Evolutionary conservation across 257 asterid species (phyloP), one percentile per base, ranked within the genome.

Genomic region (Echium plantagineum): DNA sequence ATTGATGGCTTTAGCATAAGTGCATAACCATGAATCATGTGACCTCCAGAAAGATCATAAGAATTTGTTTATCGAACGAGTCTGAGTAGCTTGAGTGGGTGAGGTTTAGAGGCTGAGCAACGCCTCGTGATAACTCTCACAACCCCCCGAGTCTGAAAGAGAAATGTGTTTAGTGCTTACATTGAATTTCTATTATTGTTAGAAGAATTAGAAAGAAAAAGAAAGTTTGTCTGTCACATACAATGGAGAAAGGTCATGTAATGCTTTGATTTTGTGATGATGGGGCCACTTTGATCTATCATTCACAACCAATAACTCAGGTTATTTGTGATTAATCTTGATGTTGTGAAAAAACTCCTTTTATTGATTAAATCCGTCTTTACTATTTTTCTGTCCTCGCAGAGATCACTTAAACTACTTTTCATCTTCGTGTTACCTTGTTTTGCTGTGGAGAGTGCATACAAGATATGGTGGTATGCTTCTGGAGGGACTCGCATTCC

Each of bases 381-480:
- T 18, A 24, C 7, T 56, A 2, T 21, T 57, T 38, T 60, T 54
- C 48, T 51, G 42, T 21, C 49, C 28, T 3, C 74, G 90, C 94
- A 91, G 98, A 74, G 78, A 69, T 88, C 98, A 55, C 65, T 84
- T 90, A 88, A 78, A 93, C 83, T 91, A 32, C 77, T 91, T 9
- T 83, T 94, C 2, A 77, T 80, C 10, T 81, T 91, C 48, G 96
- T 91, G 12, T 81, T 91, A 59, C 98, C 98, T 54, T 83, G 93
- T 65, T 81, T 88, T 74, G 28, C 82, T 0, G 94, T 71, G 5
- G 95, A 85, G 28, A 57, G 84, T 66, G 79, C 32, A 15, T 85
- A 88, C 83, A 88, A 88, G 72, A 84, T 88, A 65, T 91, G 98
- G 98, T 91, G 98, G 98, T 84, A 88, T 65, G 68, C 77, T 68